Base-by-base conservation (phyloP, 495 filamentous ascomycete species). In the Chaetomium tenue region DNA sequence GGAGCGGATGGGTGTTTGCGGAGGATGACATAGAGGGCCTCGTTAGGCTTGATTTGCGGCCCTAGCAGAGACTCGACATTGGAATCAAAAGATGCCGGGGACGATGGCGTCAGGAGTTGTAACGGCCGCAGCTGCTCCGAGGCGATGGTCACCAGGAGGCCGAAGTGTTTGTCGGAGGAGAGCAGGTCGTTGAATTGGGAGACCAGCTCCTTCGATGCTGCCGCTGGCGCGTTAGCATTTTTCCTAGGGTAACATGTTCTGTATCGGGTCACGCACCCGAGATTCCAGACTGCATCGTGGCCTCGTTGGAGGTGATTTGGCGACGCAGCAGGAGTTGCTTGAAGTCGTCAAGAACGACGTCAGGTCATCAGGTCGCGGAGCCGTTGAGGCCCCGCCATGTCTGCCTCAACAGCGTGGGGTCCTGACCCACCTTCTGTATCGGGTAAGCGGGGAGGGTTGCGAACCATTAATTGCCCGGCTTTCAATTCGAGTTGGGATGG, bases 131-230 rank as follows among this genome's bases (percentile, higher is more conserved):
- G 87, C 58, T 84, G 73, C 76, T 98, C 94, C 52, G 82, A 78
- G 50, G 83, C 72, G 75, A 98, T 97, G 61, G 86, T 90, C 48
- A 88, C 87, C 42, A 96, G 83, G 51, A 98, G 85, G 55, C 89
- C 95, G 71, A 92, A 91, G 71, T 87, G 82, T 20, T 81, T 78
- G 68, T 79, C 65, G 68, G 83, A 82, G 60, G 84, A 78, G 70
- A 90, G 82, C 72, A 97, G 87, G 51, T 77, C 74, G 78, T 84
- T 84, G 84, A 98, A 97, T 67, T 91, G 83, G 74, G 86, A 77
- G 71, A 90, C 87, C 64, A 98, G 91, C 80, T 96, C 92, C 74
- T 86, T 74, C 62, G 94, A 96, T 70, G 91, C 93, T 93, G 73
- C 25, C 51, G 25, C 44, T 4, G 16, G 23, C 1, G 26, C 0